Percentiles rank a stretch among this genome's conserved stretches.
Evolutionary conservation across 495 filamentous ascomycete species (phyloP).

Genomic region (Trichoderma erinaceum): DNA sequence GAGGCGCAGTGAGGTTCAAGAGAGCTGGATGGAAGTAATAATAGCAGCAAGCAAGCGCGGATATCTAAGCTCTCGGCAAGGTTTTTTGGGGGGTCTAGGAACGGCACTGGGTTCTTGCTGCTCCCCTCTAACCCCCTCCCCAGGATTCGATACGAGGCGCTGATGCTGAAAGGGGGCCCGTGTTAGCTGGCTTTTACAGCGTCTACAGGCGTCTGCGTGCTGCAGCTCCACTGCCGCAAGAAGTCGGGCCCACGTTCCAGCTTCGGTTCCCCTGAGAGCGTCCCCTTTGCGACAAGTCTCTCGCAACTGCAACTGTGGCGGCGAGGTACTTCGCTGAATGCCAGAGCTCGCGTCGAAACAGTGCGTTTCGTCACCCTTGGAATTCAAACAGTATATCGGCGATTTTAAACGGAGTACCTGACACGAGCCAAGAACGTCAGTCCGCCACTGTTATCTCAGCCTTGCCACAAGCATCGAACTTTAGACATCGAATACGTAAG

Average conservation of each 20-base stretch:
- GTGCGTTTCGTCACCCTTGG: slow-evolving; percentile 2
- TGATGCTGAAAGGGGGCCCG: slow-evolving; percentile 13
- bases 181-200: background rate
- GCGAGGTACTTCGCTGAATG: background rate
- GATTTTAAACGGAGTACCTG: background rate
- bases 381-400: background rate
- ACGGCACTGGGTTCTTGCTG: background rate
- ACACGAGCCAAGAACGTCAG: background rate
- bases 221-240: background rate
- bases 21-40: background rate
- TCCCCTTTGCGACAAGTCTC: slow-evolving; percentile 10
- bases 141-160: slow-evolving; percentile 8
- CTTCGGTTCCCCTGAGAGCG: background rate
- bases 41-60: background rate
- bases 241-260: background rate
- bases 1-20: background rate
- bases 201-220: background rate
- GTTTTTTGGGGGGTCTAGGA: background rate
- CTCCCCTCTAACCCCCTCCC: background rate
- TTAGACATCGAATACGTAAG: background rate
- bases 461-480: slow-evolving; percentile 4
- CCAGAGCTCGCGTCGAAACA: background rate
- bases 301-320: background rate
- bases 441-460: slow-evolving; percentile 1
- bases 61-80: background rate